Percentiles rank a stretch among this genome's conserved stretches.
Evolutionary conservation across 345 rosid genomes (phyloP).

Genomic region (Citrus glauca): DNA sequence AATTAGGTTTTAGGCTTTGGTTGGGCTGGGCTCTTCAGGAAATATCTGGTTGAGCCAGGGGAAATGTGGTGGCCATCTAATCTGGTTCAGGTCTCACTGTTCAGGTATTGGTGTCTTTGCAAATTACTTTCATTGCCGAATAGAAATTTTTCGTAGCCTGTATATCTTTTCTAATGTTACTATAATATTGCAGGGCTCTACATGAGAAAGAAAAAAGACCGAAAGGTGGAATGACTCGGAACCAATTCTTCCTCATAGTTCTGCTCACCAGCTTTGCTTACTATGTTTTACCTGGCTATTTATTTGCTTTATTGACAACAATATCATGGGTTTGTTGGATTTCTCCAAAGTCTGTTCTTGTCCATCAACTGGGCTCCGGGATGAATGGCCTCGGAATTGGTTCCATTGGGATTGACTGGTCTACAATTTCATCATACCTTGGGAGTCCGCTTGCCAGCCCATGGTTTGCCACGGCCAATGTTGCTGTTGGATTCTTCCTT

Average conservation of each 20-base stretch:
- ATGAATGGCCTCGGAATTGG: conserved; percentile 68
- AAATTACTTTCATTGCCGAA: neutral
- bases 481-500: conserved; percentile 50
- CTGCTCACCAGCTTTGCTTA: conserved; percentile 61
- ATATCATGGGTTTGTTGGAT: conserved; percentile 87
- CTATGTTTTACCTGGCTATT: conserved; percentile 60
- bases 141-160: neutral
- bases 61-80: conserved; percentile 92
- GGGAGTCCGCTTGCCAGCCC: conserved; percentile 90
- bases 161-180: neutral
- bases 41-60: conserved; percentile 74
- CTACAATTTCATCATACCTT: conserved; percentile 60
- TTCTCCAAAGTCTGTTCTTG: conserved; percentile 54
- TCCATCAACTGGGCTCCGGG: conserved; percentile 79
- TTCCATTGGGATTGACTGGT: conserved; percentile 73
- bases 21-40: conserved; percentile 78
- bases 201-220: conserved; percentile 55
- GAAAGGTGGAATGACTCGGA: conserved; percentile 42
- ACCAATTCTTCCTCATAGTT: conserved; percentile 63
- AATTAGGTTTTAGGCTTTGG: conserved; percentile 72
- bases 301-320: conserved; percentile 46
- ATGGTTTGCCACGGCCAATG: conserved; percentile 67
- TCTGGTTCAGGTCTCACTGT: conserved; percentile 75
- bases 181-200: conserved; percentile 47
- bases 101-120: conserved; percentile 43